Conservation (phyloP, 768 basidiomycete genomes). For the Trametes cingulata region DNA sequence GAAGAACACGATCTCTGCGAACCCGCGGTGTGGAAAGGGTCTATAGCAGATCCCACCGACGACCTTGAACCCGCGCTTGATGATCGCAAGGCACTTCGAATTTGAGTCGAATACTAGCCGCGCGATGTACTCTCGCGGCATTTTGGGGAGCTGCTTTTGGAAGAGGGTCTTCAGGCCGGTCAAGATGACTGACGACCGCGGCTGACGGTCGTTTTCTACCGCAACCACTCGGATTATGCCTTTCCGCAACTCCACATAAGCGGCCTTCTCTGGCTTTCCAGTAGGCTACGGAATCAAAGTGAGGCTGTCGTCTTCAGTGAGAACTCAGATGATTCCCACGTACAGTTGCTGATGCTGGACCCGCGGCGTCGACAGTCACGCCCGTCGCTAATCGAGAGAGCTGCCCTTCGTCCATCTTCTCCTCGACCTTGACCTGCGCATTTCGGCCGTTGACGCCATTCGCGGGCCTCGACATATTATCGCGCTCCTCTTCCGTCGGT, state of each 20-base stretch:
- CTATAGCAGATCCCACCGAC: conserved; percentile 98
- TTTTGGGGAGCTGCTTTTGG: conserved; percentile 96
- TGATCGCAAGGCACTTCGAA: conserved; percentile 91
- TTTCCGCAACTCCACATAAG: conserved; percentile 75
- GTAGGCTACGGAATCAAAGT: conserved; percentile 43
- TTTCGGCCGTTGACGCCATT: conserved; percentile 51
- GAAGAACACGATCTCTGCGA: conserved; percentile 99
- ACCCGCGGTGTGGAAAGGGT: conserved; percentile 91
- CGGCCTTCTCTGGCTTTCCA: conserved; percentile 70
- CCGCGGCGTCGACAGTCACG: conserved; percentile 70
- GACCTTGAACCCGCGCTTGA: conserved; percentile 92
- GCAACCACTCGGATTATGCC: conserved; percentile 82
- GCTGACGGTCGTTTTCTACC: conserved; percentile 79
- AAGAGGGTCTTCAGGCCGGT: conserved; percentile 97
- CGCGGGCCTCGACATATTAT: conserved; percentile 37
- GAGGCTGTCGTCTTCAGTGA: not conserved
- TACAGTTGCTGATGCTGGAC: conserved; percentile 48
- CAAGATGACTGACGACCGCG: conserved; percentile 80
- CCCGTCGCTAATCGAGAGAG: conserved; percentile 77
- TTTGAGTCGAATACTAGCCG: conserved; percentile 91
- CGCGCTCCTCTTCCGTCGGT: conserved; percentile 40
- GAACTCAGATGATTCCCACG: conserved; percentile 27
- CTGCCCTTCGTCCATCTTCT: conserved; percentile 77
- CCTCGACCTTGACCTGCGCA: conserved; percentile 68
- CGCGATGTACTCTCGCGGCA: conserved; percentile 98